Base-by-base conservation (phyloP, 2,329 filamentous ascomycete genomes). In the Didymella sp. region DNA sequence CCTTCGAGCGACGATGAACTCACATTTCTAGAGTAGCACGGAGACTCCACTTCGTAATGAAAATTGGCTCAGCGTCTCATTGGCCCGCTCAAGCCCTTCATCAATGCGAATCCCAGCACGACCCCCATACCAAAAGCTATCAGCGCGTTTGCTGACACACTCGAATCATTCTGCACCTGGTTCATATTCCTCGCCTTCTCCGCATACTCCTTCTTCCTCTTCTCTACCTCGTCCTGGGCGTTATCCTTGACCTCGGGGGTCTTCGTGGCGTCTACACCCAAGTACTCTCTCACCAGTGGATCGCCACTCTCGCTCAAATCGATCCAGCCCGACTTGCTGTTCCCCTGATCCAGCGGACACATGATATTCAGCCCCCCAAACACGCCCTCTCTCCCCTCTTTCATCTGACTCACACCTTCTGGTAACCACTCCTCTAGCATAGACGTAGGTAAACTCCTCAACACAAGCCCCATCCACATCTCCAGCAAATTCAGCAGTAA, bases 391-490 rank as follows among this genome's bases (percentile, higher is more conserved):
- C 59, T 65, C 2, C 62, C 65, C 15, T 40, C 21, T 22, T 47
- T 59, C 28, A 43, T 35, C 12, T 27, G 19, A 12, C 35, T 46
- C 1, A 61, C 24, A 0, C 44, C 31, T 1, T 53, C 45, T 0
- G 69, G 68, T 4, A 73, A 27, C 68, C 68, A 76, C 9, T 62
- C 58, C 4, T 56, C 42, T 33, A 75, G 47, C 8, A 45, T 63
- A 9, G 61, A 31, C 1, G 15, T 6, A 0, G 67, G 72, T 13
- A 75, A 49, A 15, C 61, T 60, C 15, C 68, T 63, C 40, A 76
- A 74, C 0, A 73, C 43, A n/a, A 76, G 59, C 54, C 64, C 62
- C 59, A 70, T 71, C 71, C 73, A 75, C 71, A 74, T 74, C 47
- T 76, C 74, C 15, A 76, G 40, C 6, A 76, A 40, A 53, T 76